Evolutionary conservation across 441 rosid genomes (phyloP).

Genomic region (Corymbia citriodora): DNA sequence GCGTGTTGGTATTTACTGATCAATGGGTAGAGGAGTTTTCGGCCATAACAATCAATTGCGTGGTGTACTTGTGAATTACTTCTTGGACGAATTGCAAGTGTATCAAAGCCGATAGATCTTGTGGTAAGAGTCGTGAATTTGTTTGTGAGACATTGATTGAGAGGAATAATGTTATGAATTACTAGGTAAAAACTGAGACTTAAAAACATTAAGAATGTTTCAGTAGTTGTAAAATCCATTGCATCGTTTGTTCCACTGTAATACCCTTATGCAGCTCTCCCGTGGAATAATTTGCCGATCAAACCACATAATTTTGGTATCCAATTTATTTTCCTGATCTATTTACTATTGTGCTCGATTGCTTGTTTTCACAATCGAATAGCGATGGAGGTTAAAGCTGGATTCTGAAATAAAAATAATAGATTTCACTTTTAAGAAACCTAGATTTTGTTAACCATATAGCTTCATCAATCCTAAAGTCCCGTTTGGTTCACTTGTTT

Average conservation of each 20-base stretch:
- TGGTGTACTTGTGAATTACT: not conserved
- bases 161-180: not conserved
- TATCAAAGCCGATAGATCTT: not conserved
- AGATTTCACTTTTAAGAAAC: not conserved
- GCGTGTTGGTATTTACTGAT: not conserved
- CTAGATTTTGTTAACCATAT: not conserved
- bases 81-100: not conserved
- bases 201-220: not conserved
- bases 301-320: not conserved
- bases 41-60: not conserved
- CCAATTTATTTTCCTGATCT: not conserved
- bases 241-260: not conserved
- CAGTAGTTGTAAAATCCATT: not conserved
- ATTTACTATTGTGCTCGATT: not conserved
- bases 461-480: not conserved
- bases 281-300: not conserved
- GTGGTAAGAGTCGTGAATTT: not conserved
- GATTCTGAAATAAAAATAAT: accelerated
- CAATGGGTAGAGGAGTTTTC: not conserved
- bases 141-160: not conserved
- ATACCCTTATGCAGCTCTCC: not conserved
- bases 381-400: not conserved
- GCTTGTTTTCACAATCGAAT: not conserved
- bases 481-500: not conserved
- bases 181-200: not conserved